Base-by-base conservation (phyloP, 805 yeast genomes). In the Ogataea philodendri region DNA sequence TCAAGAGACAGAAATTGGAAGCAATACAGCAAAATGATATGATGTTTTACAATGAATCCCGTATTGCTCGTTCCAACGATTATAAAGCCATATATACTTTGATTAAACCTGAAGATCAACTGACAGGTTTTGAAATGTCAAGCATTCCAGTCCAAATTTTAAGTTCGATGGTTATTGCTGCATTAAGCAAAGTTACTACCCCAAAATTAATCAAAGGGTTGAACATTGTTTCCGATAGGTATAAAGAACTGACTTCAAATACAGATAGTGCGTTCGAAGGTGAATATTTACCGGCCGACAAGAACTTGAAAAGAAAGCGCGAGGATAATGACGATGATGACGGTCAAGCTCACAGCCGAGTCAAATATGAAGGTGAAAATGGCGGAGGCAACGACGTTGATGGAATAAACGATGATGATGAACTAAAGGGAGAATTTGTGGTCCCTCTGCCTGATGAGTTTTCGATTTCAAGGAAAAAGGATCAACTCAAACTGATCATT, bases 51-150 rank as follows among this genome's bases (percentile, higher is more conserved):
- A 57, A 60, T 39, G 56, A 53, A 26, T 52, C 42, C 44, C 64
- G 29, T 38, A 57, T 40, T 5, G 65, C 74, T 2, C 57, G 63
- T 21, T 63, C 62, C 39, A 59, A 61, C 35, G 59, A 69, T n/a
- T 85, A 81, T 55, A 72, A 81, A 33, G 66, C 79, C 10, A 62
- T 89, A 26, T 93, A 76, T 55, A 74, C 81, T 17, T 68, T 90
- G 40, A 79, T 83, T 9, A 78, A 74, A 24, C 64, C 77, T 20
- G 60, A 65, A 25, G 78, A 81, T 51, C 79, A 80, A 32, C 63
- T 85, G 39, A 70, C 70, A 23, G 32, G 48, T n/a, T 82, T 86
- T 53, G 90, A 90, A 55, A 74, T 86, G 37, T 69, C 85, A 2
- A 63, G 74, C 7, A 63, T 93, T 6, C 82, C 93, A 5, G 72